phyloP scores from a whole-genome alignment of 495 filamentous ascomycete species.

The Neurospora africana region DNA sequence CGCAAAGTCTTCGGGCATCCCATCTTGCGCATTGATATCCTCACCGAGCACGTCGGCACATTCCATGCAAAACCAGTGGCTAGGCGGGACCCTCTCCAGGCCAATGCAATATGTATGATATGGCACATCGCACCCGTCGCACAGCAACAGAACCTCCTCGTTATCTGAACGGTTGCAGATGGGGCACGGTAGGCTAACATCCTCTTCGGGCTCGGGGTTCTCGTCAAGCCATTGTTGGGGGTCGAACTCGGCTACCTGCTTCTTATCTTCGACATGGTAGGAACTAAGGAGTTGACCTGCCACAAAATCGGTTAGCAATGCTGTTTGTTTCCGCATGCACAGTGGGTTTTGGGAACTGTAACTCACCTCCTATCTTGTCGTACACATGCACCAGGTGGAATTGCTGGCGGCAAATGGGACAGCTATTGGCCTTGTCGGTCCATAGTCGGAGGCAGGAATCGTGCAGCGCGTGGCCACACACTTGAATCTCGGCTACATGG shows the following conservation, averaged over 20 bases:
- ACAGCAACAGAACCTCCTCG: conserved; percentile 72
- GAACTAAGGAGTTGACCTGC: conserved; percentile 65
- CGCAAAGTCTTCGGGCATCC: neutral
- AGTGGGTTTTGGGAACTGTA: neutral
- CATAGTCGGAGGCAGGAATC: conserved; percentile 85
- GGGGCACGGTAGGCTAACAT: conserved; percentile 58
- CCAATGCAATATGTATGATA: conserved; percentile 83
- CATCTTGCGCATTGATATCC: conserved; percentile 28
- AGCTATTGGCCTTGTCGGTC: conserved; percentile 94
- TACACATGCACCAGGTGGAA: conserved; percentile 86
- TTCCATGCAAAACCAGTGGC: conserved; percentile 75
- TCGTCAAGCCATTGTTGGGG: conserved; percentile 65
- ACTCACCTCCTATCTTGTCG: conserved; percentile 65
- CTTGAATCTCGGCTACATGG: conserved; percentile 39
- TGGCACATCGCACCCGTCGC: conserved; percentile 73
- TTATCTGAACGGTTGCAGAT: conserved; percentile 66
- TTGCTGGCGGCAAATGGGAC: conserved; percentile 84
- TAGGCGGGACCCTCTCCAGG: conserved; percentile 59
- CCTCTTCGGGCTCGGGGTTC: conserved; percentile 56
- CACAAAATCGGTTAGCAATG: conserved; percentile 16
- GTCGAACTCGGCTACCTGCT: conserved; percentile 83
- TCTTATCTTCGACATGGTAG: conserved; percentile 78
- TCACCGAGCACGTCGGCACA: conserved; percentile 47
- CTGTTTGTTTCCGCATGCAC: neutral
- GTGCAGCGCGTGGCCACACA: conserved; percentile 85